Conservation (phyloP, 768 basidiomycete genomes). For the Mycena belliarum region DNA sequence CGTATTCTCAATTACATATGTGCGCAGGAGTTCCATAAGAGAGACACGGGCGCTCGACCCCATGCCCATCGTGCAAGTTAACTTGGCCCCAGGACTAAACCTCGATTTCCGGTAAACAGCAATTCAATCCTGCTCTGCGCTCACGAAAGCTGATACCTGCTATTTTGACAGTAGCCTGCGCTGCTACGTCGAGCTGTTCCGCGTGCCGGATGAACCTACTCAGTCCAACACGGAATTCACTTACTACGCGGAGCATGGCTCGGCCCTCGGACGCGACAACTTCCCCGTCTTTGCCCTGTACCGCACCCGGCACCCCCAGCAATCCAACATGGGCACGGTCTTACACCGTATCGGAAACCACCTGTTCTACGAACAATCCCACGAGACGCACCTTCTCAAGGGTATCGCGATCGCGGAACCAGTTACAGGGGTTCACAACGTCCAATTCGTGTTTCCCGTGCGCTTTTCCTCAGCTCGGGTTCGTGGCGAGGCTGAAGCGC, state of each 20-base stretch:
- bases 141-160: too few relatives aligned
- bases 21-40: not conserved
- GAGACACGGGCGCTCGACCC: constrained; percentile 13
- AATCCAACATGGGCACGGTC: not conserved
- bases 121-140: too few relatives aligned
- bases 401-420: too few relatives aligned
- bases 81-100: not conserved
- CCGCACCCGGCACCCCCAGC: not conserved
- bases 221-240: not conserved
- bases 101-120: not conserved
- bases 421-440: too few relatives aligned
- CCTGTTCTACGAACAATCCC: not conserved
- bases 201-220: constrained; percentile 2
- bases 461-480: not conserved
- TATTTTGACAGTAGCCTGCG: not conserved
- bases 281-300: not conserved
- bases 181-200: constrained; percentile 15
- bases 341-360: constrained; percentile 2
- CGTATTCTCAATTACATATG: not conserved
- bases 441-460: constrained; percentile 14
- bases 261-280: not conserved
- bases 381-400: constrained; percentile 13
- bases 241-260: constrained; percentile 7
- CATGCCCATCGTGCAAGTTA: constrained; percentile 7
- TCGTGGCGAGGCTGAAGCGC: not conserved